Evolutionary conservation across 2,329 filamentous ascomycete genomes (phyloP).

Genomic region (Trichocomaceae sp.): DNA sequence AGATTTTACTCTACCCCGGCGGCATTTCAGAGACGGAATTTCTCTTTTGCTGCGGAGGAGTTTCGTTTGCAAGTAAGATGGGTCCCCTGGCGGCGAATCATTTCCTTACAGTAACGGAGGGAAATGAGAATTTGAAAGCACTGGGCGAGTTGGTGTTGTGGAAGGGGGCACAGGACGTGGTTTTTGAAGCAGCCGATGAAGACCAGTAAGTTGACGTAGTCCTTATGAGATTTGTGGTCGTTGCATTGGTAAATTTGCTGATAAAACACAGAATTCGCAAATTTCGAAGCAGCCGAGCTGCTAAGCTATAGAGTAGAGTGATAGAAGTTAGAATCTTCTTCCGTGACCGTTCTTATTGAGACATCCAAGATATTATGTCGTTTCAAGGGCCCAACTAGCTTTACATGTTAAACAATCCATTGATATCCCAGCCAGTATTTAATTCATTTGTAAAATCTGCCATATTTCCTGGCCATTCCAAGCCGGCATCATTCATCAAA

Average conservation of each 20-base stretch:
- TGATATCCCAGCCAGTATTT: not conserved
- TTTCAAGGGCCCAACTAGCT: not conserved
- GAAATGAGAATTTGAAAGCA: slow-evolving; percentile 16
- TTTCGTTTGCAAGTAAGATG: slow-evolving; percentile 22
- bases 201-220: slow-evolving; percentile 10
- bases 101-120: slow-evolving; percentile 21
- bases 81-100: slow-evolving; percentile 21
- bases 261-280: not conserved
- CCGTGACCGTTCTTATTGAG: too few species aligned
- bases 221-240: too few species aligned
- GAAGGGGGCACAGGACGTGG: slow-evolving; percentile 20
- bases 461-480: slow-evolving; percentile 16
- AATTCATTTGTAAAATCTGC: slow-evolving; percentile 10
- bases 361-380: too few species aligned
- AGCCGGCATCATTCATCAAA: slow-evolving; percentile 16
- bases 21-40: slow-evolving; percentile 21
- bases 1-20: slow-evolving; percentile 21
- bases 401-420: not conserved
- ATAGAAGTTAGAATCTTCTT: not conserved
- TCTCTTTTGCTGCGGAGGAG: slow-evolving; percentile 20
- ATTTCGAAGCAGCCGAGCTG: not conserved
- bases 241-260: not conserved
- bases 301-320: slow-evolving; percentile 7
- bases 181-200: slow-evolving; percentile 19
- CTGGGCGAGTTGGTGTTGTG: slow-evolving; percentile 20